A percentile compares a stretch with the other conserved stretches of the same genome.
phyloP scores from a whole-genome alignment of 2,329 filamentous ascomycete genomes.

The Xylariaceae sp. region DNA sequence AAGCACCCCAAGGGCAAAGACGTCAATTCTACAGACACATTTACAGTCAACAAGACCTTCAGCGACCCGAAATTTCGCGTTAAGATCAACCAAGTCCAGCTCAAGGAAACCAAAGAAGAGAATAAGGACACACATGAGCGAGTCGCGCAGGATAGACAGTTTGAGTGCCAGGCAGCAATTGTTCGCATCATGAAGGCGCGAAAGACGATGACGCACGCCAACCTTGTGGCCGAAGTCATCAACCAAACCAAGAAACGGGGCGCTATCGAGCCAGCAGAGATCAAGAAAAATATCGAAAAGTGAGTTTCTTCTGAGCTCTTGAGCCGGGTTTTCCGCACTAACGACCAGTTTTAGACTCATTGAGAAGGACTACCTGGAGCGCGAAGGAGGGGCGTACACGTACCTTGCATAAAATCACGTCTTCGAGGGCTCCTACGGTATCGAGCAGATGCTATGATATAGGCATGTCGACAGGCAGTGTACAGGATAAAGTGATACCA shows the following conservation, averaged over 20 bases:
- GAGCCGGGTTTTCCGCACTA: too few relatives aligned
- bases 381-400: constrained; percentile 65
- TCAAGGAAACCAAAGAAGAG: constrained; percentile 93
- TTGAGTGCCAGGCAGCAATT: constrained; percentile 95
- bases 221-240: constrained; percentile 88
- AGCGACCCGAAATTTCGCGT: constrained; percentile 78
- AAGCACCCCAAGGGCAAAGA: constrained; percentile 86
- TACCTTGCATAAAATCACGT: constrained; percentile 71
- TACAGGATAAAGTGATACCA: too few relatives aligned
- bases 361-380: constrained; percentile 89
- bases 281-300: constrained; percentile 97
- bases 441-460: too few relatives aligned
- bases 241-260: constrained; percentile 83
- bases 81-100: constrained; percentile 98
- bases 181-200: constrained; percentile 95
- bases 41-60: constrained; percentile 76
- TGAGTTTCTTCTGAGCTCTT: constrained; percentile 48
- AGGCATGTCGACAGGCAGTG: too few relatives aligned
- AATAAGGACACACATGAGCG: constrained; percentile 91
- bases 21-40: constrained; percentile 73
- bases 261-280: constrained; percentile 77
- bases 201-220: constrained; percentile 80
- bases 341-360: constrained; percentile 78
- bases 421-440: too few relatives aligned
- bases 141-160: constrained; percentile 83